A percentile compares a stretch with the other conserved stretches of the same genome.
Evolutionary conservation across 2,329 filamentous ascomycete species (phyloP).

Genomic region (Talaromyces sp.): DNA sequence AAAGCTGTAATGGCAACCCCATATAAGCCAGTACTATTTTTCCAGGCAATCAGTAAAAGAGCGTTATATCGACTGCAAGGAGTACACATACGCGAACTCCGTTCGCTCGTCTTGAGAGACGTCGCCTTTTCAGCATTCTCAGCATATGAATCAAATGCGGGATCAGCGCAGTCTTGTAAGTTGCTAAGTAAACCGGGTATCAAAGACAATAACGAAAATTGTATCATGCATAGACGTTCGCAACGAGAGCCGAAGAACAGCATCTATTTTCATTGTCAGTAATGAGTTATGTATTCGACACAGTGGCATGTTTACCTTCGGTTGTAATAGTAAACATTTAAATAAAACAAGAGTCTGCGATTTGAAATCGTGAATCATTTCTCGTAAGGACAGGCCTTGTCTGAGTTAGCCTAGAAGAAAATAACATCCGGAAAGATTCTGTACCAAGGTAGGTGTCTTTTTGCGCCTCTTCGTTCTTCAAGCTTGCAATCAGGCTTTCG

Average conservation of each 20-base stretch:
- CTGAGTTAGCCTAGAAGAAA: background rate
- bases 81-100: constrained; percentile 59
- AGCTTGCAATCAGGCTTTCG: constrained; percentile 65
- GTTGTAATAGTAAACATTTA: constrained; percentile 89
- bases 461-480: constrained; percentile 62
- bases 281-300: background rate
- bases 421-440: constrained; percentile 20
- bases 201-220: constrained; percentile 91
- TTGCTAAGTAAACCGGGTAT: constrained; percentile 88
- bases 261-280: constrained; percentile 59
- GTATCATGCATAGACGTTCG: constrained; percentile 94
- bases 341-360: constrained; percentile 91
- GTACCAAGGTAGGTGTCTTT: constrained; percentile 82
- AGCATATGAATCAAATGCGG: constrained; percentile 81
- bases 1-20: constrained; percentile 90
- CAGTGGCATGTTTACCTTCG: constrained; percentile 61
- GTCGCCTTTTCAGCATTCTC: constrained; percentile 70
- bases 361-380: constrained; percentile 90
- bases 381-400: constrained; percentile 64
- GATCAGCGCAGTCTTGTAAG: constrained; percentile 91
- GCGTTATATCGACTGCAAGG: too few relatives aligned
- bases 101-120: constrained; percentile 84
- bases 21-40: constrained; percentile 74
- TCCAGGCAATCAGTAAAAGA: background rate
- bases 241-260: constrained; percentile 97